Conservation (phyloP, 2,329 filamentous ascomycete species). For the Exophiala dermatitidis region DNA sequence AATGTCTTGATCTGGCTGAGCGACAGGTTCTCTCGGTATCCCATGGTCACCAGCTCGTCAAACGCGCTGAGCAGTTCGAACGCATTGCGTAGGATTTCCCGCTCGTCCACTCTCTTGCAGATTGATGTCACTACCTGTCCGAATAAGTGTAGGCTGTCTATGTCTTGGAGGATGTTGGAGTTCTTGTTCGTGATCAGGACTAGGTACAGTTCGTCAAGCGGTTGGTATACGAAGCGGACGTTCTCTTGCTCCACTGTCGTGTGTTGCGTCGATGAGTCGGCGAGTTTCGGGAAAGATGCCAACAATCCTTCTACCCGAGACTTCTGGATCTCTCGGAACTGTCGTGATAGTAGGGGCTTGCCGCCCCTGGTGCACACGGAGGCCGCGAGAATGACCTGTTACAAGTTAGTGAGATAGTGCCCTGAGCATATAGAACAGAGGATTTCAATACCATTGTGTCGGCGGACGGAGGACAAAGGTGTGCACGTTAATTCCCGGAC, state of each 20-base stretch:
- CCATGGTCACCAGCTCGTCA: constrained; percentile 91
- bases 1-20: constrained; percentile 98
- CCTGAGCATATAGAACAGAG: no score
- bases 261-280: constrained; percentile 91
- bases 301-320: constrained; percentile 94
- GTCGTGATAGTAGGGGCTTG: constrained; percentile 94
- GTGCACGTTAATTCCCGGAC: neutral
- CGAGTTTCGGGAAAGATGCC: constrained; percentile 94
- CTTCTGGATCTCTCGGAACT: constrained; percentile 95
- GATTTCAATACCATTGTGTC: neutral
- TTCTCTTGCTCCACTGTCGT: constrained; percentile 99
- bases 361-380: constrained; percentile 98
- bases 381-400: constrained; percentile 84
- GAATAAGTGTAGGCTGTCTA: constrained; percentile 95
- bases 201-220: constrained; percentile 98
- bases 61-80: constrained; percentile 96
- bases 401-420: neutral
- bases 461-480: neutral
- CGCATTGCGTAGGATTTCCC: constrained; percentile 88
- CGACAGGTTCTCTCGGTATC: constrained; percentile 92
- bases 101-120: constrained; percentile 91
- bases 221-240: constrained; percentile 98
- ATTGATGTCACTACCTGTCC: constrained; percentile 95
- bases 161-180: constrained; percentile 98
- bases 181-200: constrained; percentile 98